Evolutionary conservation across 495 filamentous ascomycete species (phyloP).

Genomic region (Physcia stellaris): DNA sequence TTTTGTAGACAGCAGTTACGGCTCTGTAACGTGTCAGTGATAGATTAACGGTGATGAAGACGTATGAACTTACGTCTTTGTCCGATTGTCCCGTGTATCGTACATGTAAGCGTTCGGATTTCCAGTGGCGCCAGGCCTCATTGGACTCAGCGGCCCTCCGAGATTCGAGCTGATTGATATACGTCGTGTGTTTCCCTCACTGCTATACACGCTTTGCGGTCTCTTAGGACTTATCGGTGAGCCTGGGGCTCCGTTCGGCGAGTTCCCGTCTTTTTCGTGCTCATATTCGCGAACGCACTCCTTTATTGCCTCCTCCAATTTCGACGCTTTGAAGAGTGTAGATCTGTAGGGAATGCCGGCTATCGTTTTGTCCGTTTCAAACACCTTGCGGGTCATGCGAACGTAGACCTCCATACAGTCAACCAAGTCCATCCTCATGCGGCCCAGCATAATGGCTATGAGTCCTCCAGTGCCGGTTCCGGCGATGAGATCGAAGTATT

Average conservation of each 20-base stretch:
- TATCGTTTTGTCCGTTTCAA: conserved; percentile 96
- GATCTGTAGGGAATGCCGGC: conserved; percentile 86
- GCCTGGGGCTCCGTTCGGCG: conserved; percentile 18
- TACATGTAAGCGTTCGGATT: conserved; percentile 56
- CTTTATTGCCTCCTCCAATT: conserved; percentile 84
- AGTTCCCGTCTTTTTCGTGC: conserved; percentile 56
- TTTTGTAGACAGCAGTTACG: conserved; percentile 84
- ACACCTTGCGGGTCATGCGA: conserved; percentile 82
- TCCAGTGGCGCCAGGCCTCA: conserved; percentile 14
- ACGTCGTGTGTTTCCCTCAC: conserved; percentile 13
- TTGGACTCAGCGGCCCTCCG: neutral
- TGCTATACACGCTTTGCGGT: conserved; percentile 13
- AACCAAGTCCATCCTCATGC: conserved; percentile 81
- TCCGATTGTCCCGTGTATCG: conserved; percentile 70
- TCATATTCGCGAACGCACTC: conserved; percentile 76
- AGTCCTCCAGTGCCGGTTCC: conserved; percentile 91
- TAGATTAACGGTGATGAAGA: neutral
- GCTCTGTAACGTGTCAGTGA: conserved; percentile 41
- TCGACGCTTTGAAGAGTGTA: conserved; percentile 91
- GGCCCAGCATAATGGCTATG: conserved; percentile 91
- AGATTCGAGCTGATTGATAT: neutral
- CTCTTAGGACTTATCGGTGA: conserved; percentile 19
- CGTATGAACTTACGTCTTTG: conserved; percentile 70
- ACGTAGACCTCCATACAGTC: conserved; percentile 95
- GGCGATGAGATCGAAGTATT: conserved; percentile 93